A percentile compares a stretch with the other conserved stretches of the same genome.
These are phyloP conservation scores for Cytospora chrysosperma DNA, from an alignment of 2,329 filamentous ascomycete genomes.

Conservation along the genomic window DNA sequence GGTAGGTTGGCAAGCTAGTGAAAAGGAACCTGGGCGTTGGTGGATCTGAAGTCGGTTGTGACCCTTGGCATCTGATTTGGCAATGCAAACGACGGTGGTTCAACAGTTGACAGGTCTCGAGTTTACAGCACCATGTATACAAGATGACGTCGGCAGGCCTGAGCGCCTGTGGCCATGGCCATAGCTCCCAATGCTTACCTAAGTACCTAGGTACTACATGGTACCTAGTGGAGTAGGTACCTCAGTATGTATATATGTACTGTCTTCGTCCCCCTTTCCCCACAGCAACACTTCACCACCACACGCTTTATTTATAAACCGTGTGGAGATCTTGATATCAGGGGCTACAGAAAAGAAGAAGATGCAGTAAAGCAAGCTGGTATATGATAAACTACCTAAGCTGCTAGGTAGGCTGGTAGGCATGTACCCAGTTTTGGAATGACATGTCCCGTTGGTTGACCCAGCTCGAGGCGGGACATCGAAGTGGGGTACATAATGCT, in stretches of 20 bases:
- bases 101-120: background rate
- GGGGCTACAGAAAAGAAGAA: too few relatives aligned
- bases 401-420: too few relatives aligned
- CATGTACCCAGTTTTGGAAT: background rate
- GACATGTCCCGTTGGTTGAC: background rate
- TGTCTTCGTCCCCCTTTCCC: too few relatives aligned
- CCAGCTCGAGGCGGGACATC: constrained; percentile 1
- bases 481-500: constrained; percentile 2
- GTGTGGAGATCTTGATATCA: too few relatives aligned
- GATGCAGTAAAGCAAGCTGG: too few relatives aligned
- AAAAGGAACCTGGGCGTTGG: too few relatives aligned
- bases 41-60: background rate
- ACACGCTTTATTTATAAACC: too few relatives aligned
- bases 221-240: too few relatives aligned
- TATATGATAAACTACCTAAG: too few relatives aligned
- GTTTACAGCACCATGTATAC: too few relatives aligned
- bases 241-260: too few relatives aligned
- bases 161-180: background rate
- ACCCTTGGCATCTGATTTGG: background rate
- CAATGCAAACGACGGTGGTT: background rate
- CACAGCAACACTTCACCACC: too few relatives aligned
- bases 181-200: background rate
- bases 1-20: background rate
- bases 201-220: background rate
- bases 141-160: constrained; percentile 7